Conservation (phyloP, 371 early-diverging fungal species). For the Mortierella sp. region DNA sequence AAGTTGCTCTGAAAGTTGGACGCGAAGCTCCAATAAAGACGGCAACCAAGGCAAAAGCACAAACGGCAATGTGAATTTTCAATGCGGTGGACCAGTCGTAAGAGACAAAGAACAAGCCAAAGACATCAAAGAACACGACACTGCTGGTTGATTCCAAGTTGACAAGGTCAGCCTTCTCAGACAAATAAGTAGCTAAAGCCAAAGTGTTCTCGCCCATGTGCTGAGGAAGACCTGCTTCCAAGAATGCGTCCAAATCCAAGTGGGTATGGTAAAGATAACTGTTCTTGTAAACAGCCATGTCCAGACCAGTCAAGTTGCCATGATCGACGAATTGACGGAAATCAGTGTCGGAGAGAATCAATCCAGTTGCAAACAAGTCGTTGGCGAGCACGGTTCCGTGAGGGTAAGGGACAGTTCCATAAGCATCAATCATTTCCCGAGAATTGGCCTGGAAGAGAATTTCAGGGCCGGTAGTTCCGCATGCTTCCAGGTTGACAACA, state of each 20-base stretch:
- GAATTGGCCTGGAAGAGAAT: slow-evolving; percentile 85
- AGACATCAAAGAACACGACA: slow-evolving; percentile 75
- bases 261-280: slow-evolving; percentile 82
- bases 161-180: slow-evolving; percentile 63
- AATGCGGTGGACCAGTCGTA: slow-evolving; percentile 72
- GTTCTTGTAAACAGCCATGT: slow-evolving; percentile 82
- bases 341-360: slow-evolving; percentile 83
- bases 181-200: slow-evolving; percentile 69
- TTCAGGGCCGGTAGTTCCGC: slow-evolving; percentile 78
- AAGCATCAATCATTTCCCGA: slow-evolving; percentile 77
- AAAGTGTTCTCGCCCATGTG: slow-evolving; percentile 79
- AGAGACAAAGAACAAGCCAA: slow-evolving; percentile 72
- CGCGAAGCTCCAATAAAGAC: slow-evolving; percentile 22
- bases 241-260: slow-evolving; percentile 69
- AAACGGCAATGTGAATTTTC: slow-evolving; percentile 50
- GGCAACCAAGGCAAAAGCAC: slow-evolving; percentile 22
- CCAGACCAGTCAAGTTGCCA: slow-evolving; percentile 75
- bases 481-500: slow-evolving; percentile 82
- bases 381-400: slow-evolving; percentile 84
- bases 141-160: slow-evolving; percentile 65
- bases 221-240: slow-evolving; percentile 77
- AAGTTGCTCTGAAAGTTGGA: slow-evolving; percentile 28
- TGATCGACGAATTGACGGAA: slow-evolving; percentile 82
- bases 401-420: slow-evolving; percentile 75
- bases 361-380: slow-evolving; percentile 81